A percentile compares a stretch with the other conserved stretches of the same genome.
Conservation (phyloP, 2,329 filamentous ascomycete genomes). For the Clonostachys solani region DNA sequence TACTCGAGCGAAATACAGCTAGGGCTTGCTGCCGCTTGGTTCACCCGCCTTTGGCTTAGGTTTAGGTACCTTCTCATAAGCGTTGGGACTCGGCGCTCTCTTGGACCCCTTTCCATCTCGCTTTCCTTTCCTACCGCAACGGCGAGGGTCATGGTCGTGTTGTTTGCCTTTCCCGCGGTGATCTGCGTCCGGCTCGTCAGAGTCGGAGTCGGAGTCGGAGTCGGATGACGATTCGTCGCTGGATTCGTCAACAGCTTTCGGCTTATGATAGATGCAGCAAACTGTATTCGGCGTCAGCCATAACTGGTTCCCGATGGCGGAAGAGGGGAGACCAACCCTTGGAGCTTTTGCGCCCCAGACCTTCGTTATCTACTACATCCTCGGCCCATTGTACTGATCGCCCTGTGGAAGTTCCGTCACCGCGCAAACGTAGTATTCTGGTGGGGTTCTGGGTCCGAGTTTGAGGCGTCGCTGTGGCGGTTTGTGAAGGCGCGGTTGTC, state of each 20-base stretch:
- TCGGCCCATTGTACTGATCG: conserved; percentile 87
- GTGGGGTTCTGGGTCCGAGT: conserved; percentile 21
- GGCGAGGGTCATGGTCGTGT: conserved; percentile 13
- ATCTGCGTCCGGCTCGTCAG: conserved; percentile 17
- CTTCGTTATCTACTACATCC: conserved; percentile 92
- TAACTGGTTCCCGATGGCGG: no score
- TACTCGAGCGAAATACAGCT: conserved; percentile 7
- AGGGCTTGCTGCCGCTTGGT: conserved; percentile 8
- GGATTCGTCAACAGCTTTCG: conserved; percentile 77
- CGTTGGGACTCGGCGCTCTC: conserved; percentile 67
- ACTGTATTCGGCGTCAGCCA: conserved; percentile 46
- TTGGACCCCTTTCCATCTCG: conserved; percentile 26
- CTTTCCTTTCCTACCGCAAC: conserved; percentile 29
- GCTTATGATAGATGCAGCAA: conserved; percentile 98
- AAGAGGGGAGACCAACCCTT: conserved; percentile 59
- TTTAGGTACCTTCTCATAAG: conserved; percentile 70
- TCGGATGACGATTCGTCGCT: conserved; percentile 62
- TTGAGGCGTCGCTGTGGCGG: conserved; percentile 20
- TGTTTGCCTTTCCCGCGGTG: conserved; percentile 32
- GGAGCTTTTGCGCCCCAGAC: conserved; percentile 86
- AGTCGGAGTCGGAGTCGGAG: conserved; percentile 48
- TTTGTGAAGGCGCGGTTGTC: conserved; percentile 23
- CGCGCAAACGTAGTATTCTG: conserved; percentile 46
- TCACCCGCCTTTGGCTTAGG: conserved; percentile 25
- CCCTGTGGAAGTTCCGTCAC: conserved; percentile 36